A percentile compares a stretch with the other conserved stretches of the same genome.
phyloP scores from a whole-genome alignment of 805 yeast genomes.

The Candida golubevii region DNA sequence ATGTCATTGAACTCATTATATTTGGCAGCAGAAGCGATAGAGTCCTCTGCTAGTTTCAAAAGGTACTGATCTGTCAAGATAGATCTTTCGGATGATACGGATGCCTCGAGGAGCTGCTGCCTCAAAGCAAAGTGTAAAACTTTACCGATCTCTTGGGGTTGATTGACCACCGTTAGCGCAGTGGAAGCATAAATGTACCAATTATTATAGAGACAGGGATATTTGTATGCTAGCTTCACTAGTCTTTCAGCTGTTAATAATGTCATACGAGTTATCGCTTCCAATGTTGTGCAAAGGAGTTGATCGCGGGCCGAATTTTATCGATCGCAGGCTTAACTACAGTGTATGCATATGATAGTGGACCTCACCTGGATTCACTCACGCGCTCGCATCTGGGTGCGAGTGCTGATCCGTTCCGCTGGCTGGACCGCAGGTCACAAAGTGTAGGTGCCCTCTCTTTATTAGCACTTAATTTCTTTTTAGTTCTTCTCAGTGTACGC shows the following conservation, averaged over 20 bases:
- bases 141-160: slow-evolving; percentile 74
- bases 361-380: too few relatives aligned
- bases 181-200: slow-evolving; percentile 86
- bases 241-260: slow-evolving; percentile 42
- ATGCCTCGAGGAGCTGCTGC: slow-evolving; percentile 37
- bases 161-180: slow-evolving; percentile 74
- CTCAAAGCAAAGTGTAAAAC: slow-evolving; percentile 65
- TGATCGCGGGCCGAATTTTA: too few relatives aligned
- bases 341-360: too few relatives aligned
- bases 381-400: too few relatives aligned
- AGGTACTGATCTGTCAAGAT: slow-evolving; percentile 32
- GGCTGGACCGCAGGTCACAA: too few relatives aligned
- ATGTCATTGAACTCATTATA: slow-evolving; percentile 36
- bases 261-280: neutral
- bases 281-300: too few relatives aligned
- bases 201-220: slow-evolving; percentile 48
- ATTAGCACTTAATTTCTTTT: too few relatives aligned
- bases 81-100: slow-evolving; percentile 18
- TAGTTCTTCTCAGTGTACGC: too few relatives aligned
- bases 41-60: slow-evolving; percentile 36
- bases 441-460: too few relatives aligned
- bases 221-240: slow-evolving; percentile 46
- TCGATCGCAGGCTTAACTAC: too few relatives aligned
- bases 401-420: too few relatives aligned
- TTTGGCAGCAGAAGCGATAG: slow-evolving; percentile 35